Evolutionary conservation across 163 green algal genomes (phyloP).

Genomic region (Botryococcus braunii): DNA sequence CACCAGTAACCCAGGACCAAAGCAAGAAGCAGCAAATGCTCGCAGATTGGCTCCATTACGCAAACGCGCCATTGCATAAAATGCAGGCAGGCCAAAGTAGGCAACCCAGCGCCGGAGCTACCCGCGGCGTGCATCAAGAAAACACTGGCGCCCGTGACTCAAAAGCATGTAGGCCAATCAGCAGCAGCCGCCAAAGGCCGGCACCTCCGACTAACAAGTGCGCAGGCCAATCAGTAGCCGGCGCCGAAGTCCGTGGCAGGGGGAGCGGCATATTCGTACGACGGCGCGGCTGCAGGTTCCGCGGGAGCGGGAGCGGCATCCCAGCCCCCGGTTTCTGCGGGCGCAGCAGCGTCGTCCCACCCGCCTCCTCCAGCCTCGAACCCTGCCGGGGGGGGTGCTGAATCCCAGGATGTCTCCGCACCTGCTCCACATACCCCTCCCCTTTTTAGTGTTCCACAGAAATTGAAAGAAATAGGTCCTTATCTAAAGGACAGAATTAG

Average conservation of each 20-base stretch:
- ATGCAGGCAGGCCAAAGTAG: too few species aligned
- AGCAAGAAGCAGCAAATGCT: too few species aligned
- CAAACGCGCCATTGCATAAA: too few species aligned
- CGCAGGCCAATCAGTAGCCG: neutral
- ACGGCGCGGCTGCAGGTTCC: constrained; percentile 3
- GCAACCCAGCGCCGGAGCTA: too few species aligned
- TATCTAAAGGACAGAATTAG: neutral
- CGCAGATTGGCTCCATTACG: too few species aligned
- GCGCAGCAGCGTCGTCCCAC: neutral
- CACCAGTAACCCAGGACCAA: too few species aligned
- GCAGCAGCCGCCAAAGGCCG: too few species aligned
- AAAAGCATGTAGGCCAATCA: too few species aligned
- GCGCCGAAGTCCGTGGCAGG: neutral
- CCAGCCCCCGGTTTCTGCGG: constrained; percentile 9
- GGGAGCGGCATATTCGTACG: constrained; percentile 4
- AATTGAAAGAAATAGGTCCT: neutral
- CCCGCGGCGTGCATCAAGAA: too few species aligned
- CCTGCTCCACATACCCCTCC: neutral
- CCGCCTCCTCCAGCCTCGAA: neutral
- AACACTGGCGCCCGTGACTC: too few species aligned
- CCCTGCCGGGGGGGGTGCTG: neutral
- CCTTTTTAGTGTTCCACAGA: constrained; percentile 19
- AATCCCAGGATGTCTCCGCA: neutral
- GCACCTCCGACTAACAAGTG: neutral
- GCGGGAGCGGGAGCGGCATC: constrained; percentile 12